Conservation (phyloP, 2,329 filamentous ascomycete species). For the Trematosphaeria pertusa region DNA sequence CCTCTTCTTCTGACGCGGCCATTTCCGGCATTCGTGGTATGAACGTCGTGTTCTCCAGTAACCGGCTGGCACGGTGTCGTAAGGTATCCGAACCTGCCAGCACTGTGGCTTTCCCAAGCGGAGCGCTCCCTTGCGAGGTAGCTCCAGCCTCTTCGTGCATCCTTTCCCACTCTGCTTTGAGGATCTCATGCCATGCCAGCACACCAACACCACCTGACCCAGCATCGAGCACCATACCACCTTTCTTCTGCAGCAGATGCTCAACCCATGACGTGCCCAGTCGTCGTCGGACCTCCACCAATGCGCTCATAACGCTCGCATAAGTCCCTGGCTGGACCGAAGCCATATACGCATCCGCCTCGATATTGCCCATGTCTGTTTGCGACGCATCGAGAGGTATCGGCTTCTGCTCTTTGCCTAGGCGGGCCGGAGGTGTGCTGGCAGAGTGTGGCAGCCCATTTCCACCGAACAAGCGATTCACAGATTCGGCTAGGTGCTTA, state of each 20-base stretch:
- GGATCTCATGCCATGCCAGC: constrained; percentile 77
- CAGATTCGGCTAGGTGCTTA: constrained; percentile 76
- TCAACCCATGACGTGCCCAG: constrained; percentile 75
- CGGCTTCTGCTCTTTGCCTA: constrained; percentile 65
- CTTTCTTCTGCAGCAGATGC: constrained; percentile 67
- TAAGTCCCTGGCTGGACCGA: constrained; percentile 75
- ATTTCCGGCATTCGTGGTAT: constrained; percentile 91
- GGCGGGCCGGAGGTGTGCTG: constrained; percentile 66
- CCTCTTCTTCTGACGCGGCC: constrained; percentile 65
- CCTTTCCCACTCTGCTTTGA: constrained; percentile 81
- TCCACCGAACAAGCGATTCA: constrained; percentile 79
- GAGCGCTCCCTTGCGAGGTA: constrained; percentile 45
- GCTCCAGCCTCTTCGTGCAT: constrained; percentile 56
- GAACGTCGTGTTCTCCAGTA: constrained; percentile 90
- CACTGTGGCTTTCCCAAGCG: constrained; percentile 78
- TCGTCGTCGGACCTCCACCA: constrained; percentile 77
- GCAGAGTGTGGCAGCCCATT: constrained; percentile 76
- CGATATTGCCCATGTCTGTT: constrained; percentile 73
- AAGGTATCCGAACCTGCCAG: constrained; percentile 78
- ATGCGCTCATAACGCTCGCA: constrained; percentile 68
- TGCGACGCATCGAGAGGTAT: constrained; percentile 70
- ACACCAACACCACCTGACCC: constrained; percentile 76
- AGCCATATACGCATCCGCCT: constrained; percentile 75
- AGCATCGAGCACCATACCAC: constrained; percentile 74
- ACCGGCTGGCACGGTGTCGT: constrained; percentile 74